phyloP scores from a whole-genome alignment of 805 yeast species.

The Lachancea dasiensis region DNA sequence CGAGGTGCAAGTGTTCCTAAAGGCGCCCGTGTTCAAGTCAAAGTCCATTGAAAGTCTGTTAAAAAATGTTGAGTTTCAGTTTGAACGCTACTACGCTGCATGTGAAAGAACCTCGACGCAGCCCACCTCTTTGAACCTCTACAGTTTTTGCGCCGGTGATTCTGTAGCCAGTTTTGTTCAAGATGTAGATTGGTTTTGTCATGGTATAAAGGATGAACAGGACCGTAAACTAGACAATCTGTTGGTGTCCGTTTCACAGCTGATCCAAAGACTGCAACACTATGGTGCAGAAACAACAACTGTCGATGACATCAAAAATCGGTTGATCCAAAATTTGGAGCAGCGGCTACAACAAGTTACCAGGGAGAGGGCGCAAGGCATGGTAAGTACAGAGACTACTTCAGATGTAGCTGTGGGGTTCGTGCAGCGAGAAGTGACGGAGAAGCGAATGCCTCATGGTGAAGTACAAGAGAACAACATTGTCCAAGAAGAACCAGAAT shows the following conservation, averaged over 20 bases:
- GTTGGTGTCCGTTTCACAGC: constrained; percentile 5
- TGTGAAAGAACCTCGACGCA: neutral
- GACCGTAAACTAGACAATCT: constrained; percentile 6
- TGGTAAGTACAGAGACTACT: no score
- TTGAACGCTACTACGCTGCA: constrained; percentile 5
- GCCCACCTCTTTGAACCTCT: neutral
- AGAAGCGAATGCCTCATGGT: no score
- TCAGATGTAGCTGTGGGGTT: no score
- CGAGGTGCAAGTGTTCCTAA: constrained; percentile 10
- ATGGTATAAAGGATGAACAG: constrained; percentile 9
- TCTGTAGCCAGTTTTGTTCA: constrained; percentile 2
- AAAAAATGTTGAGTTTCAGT: constrained; percentile 9
- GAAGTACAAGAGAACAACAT: neutral
- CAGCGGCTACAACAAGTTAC: neutral
- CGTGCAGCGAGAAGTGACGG: no score
- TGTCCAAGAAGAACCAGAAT: neutral
- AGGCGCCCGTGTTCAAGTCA: constrained; percentile 10
- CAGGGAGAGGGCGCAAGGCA: no score
- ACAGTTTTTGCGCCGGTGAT: neutral
- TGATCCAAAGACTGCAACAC: constrained; percentile 9
- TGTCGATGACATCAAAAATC: constrained; percentile 7
- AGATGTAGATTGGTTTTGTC: constrained; percentile 7
- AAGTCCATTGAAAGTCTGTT: constrained; percentile 11
- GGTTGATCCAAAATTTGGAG: constrained; percentile 1
- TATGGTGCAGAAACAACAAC: constrained; percentile 4